Evolutionary conservation across 83 land plant species (phyloP).

Genomic region (Picea abies): DNA sequence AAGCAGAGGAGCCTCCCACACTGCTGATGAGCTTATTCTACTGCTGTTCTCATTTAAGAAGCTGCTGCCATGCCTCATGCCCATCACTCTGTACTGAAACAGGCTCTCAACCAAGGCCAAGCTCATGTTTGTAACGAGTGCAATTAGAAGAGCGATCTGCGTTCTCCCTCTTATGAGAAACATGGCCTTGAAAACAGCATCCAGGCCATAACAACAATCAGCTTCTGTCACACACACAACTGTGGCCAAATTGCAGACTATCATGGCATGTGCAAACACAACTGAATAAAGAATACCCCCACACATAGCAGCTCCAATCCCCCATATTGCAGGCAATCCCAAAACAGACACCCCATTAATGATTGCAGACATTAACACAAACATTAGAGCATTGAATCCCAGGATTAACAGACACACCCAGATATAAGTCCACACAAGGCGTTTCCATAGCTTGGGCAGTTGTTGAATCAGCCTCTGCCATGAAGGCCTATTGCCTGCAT

Average conservation of each 20-base stretch:
- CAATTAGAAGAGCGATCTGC: background rate
- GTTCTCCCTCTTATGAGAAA: background rate
- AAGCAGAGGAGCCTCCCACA: background rate
- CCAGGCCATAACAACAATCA: background rate
- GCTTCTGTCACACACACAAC: background rate
- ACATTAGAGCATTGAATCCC: background rate
- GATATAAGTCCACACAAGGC: background rate
- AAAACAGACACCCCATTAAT: background rate
- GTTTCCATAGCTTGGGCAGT: background rate
- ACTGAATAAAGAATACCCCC: constrained; percentile 1
- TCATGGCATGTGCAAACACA: background rate
- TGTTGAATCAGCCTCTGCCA: no score
- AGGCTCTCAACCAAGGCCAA: constrained; percentile 1
- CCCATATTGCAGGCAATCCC: background rate
- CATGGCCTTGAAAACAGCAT: background rate
- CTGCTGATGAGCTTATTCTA: no score
- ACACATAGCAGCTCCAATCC: background rate
- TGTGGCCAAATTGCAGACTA: background rate
- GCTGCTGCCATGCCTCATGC: no score
- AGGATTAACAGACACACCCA: background rate
- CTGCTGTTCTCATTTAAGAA: no score
- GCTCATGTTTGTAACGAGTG: background rate
- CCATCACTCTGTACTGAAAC: background rate
- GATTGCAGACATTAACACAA: background rate
- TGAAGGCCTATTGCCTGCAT: background rate